phyloP scores from a whole-genome alignment of 2,329 filamentous ascomycete species.

The Calonectria henricotiae region DNA sequence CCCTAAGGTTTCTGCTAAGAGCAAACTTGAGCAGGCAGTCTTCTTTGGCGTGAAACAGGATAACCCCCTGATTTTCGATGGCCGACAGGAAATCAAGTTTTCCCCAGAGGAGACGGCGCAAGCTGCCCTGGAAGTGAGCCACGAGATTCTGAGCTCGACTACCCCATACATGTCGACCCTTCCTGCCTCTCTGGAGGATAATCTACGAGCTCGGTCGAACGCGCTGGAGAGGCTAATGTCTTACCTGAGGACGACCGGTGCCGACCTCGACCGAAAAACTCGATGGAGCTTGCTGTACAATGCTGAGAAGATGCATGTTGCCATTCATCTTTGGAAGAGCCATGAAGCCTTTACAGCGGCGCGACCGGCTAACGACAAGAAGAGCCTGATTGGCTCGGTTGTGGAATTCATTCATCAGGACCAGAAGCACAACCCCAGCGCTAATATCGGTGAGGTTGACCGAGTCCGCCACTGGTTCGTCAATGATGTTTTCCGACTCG shows the following conservation, averaged over 20 bases:
- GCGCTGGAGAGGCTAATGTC: slow-evolving; percentile 83
- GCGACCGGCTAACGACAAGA: slow-evolving; percentile 74
- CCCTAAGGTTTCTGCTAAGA: slow-evolving; percentile 83
- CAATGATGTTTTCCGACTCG: slow-evolving; percentile 80
- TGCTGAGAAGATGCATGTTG: slow-evolving; percentile 91
- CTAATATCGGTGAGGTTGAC: slow-evolving; percentile 81
- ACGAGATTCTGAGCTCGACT: slow-evolving; percentile 85
- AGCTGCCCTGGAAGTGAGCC: slow-evolving; percentile 85
- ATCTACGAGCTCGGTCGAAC: slow-evolving; percentile 80
- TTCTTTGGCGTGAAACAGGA: slow-evolving; percentile 89
- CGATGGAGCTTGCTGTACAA: slow-evolving; percentile 90
- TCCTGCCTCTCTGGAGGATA: slow-evolving; percentile 84
- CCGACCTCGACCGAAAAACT: slow-evolving; percentile 76
- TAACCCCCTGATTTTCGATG: slow-evolving; percentile 90
- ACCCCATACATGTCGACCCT: slow-evolving; percentile 82
- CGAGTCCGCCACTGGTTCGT: slow-evolving; percentile 90
- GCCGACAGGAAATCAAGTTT: slow-evolving; percentile 78
- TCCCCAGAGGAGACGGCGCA: slow-evolving; percentile 79
- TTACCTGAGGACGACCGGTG: slow-evolving; percentile 78
- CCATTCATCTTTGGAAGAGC: slow-evolving; percentile 83
- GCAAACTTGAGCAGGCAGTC: slow-evolving; percentile 93
- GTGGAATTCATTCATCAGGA: slow-evolving; percentile 84
- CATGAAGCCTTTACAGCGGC: slow-evolving; percentile 80
- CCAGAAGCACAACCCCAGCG: slow-evolving; percentile 79
- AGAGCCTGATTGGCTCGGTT: slow-evolving; percentile 81